A percentile compares a stretch with the other conserved stretches of the same genome.
These are phyloP conservation scores for Trichoderma koningiopsis DNA, from an alignment of 2,329 filamentous ascomycete species.

Conservation along the genomic window DNA sequence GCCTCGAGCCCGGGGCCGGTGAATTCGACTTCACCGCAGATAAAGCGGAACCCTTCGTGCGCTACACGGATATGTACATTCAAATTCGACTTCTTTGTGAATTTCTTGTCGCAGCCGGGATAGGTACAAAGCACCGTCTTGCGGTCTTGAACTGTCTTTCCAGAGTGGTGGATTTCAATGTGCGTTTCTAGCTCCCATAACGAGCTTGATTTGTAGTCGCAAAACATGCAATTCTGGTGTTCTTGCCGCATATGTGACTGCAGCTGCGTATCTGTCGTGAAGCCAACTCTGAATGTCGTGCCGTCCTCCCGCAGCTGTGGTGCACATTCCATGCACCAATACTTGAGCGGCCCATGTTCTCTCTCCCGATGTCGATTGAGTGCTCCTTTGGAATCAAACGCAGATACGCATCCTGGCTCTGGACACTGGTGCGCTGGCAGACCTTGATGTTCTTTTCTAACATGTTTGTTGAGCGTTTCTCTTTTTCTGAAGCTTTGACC, in stretches of 20 bases:
- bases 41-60: constrained; percentile 75
- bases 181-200: constrained; percentile 73
- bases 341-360: constrained; percentile 69
- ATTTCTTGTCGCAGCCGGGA: constrained; percentile 70
- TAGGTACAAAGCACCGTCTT: constrained; percentile 69
- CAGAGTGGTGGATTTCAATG: constrained; percentile 74
- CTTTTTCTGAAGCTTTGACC: constrained; percentile 82
- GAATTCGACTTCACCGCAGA: constrained; percentile 74
- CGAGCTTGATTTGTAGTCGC: constrained; percentile 67
- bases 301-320: constrained; percentile 44
- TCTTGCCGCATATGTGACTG: constrained; percentile 71
- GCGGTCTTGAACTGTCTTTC: constrained; percentile 61
- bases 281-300: constrained; percentile 54
- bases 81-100: constrained; percentile 82
- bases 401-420: constrained; percentile 61
- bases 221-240: constrained; percentile 77
- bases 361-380: constrained; percentile 71
- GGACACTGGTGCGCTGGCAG: constrained; percentile 72
- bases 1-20: constrained; percentile 56
- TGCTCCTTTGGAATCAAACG: constrained; percentile 72
- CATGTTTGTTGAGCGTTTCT: constrained; percentile 80
- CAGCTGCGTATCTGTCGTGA: constrained; percentile 71
- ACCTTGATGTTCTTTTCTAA: constrained; percentile 73
- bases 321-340: constrained; percentile 76
- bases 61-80: constrained; percentile 75